phyloP scores from a whole-genome alignment of 805 yeast genomes.

The Sugiyamaella chiloensis region DNA sequence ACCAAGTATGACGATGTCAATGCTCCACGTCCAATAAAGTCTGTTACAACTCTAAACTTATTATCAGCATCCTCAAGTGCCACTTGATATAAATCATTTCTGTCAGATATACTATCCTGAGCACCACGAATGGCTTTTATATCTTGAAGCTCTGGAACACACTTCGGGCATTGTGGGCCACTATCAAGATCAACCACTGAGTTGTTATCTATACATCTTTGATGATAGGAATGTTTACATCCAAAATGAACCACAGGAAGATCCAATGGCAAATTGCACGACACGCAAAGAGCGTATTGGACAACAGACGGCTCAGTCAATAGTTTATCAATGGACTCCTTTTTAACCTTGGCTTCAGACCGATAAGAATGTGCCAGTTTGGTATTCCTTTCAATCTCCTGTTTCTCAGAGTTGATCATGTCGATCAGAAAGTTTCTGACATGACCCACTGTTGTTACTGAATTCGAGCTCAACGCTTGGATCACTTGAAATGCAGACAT shows the following conservation, averaged over 20 bases:
- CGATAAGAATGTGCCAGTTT: constrained; percentile 66
- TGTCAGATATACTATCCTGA: constrained; percentile 59
- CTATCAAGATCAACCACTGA: constrained; percentile 5
- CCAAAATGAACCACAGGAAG: constrained; percentile 79
- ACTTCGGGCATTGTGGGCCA: constrained; percentile 63
- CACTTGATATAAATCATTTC: constrained; percentile 59
- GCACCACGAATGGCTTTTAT: constrained; percentile 54
- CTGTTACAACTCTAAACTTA: constrained; percentile 71
- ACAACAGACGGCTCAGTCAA: constrained; percentile 48
- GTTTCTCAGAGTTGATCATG: constrained; percentile 54
- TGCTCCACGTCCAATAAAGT: constrained; percentile 85
- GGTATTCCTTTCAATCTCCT: constrained; percentile 65
- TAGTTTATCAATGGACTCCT: constrained; percentile 51
- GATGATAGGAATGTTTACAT: constrained; percentile 85
- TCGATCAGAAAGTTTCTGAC: constrained; percentile 66
- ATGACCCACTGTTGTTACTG: constrained; percentile 66
- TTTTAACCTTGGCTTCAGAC: constrained; percentile 57
- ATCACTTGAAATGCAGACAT: constrained; percentile 75
- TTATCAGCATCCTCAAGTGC: constrained; percentile 52
- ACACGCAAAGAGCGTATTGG: constrained; percentile 61
- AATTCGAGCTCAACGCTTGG: constrained; percentile 60
- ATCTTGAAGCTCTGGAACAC: constrained; percentile 69
- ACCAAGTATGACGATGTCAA: constrained; percentile 13
- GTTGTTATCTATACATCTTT: constrained; percentile 54
- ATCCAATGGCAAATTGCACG: constrained; percentile 64